Percentiles rank a stretch among this genome's conserved stretches.
Conservation (phyloP, 1,284 basidiomycete species). For the Tetrapyrgos nigripes region DNA sequence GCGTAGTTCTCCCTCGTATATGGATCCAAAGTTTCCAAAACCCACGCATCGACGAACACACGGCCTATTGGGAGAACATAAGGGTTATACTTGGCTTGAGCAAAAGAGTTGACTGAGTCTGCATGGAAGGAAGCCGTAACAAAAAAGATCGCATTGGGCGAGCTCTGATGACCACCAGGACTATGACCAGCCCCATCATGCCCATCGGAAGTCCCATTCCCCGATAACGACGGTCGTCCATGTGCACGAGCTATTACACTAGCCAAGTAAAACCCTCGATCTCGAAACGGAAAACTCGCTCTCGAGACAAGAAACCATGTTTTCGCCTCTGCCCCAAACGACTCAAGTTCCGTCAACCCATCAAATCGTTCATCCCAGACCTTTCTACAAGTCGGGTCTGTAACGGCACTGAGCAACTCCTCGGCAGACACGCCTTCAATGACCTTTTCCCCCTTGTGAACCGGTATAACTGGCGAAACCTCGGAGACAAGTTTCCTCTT, state of each 20-base stretch:
- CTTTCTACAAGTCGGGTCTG: slow-evolving; percentile 75
- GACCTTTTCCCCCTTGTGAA: slow-evolving; percentile 91
- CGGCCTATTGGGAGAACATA: slow-evolving; percentile 79
- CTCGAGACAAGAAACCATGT: slow-evolving; percentile 76
- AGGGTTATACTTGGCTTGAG: slow-evolving; percentile 79
- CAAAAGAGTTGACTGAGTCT: slow-evolving; percentile 62
- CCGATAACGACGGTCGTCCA: slow-evolving; percentile 41
- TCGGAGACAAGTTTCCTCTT: slow-evolving; percentile 79
- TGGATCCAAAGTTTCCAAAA: slow-evolving; percentile 95
- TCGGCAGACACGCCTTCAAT: slow-evolving; percentile 96
- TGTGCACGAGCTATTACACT: slow-evolving; percentile 74
- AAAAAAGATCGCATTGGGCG: slow-evolving; percentile 20
- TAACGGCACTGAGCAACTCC: slow-evolving; percentile 80
- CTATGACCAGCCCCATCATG: background rate
- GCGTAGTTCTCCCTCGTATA: slow-evolving; percentile 95
- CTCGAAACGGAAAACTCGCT: slow-evolving; percentile 90
- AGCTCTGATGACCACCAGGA: slow-evolving; percentile 11
- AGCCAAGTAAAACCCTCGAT: slow-evolving; percentile 86
- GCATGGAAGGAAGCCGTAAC: slow-evolving; percentile 81
- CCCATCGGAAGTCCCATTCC: slow-evolving; percentile 33
- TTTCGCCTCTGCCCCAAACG: slow-evolving; percentile 80
- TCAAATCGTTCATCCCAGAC: slow-evolving; percentile 89
- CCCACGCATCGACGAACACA: slow-evolving; percentile 93
- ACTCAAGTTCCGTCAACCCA: slow-evolving; percentile 73
- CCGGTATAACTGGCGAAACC: slow-evolving; percentile 83